Percentiles rank a stretch among this genome's conserved stretches.
Evolutionary conservation across 2,329 filamentous ascomycete species (phyloP).

Genomic region (Hypoxylon sp.): DNA sequence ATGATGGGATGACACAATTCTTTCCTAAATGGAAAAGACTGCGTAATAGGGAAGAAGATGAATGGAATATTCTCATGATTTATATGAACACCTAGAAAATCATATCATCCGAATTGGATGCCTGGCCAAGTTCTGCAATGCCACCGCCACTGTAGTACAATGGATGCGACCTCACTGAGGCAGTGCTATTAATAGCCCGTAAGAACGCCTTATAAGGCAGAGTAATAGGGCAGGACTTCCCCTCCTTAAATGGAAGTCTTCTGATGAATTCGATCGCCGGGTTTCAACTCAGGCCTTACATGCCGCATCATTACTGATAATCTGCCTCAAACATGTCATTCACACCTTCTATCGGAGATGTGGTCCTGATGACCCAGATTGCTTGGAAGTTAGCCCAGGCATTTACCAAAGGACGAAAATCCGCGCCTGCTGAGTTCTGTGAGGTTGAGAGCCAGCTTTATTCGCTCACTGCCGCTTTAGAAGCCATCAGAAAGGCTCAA

Average conservation of each 20-base stretch:
- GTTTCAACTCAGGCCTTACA: background rate
- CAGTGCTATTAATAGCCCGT: background rate
- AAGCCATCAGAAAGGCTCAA: constrained; percentile 37
- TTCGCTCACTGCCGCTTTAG: constrained; percentile 50
- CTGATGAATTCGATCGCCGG: background rate
- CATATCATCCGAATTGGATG: background rate
- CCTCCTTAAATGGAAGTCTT: background rate
- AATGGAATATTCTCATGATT: background rate
- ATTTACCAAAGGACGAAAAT: constrained; percentile 52
- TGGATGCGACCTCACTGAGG: background rate
- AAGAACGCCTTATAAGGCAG: constrained; percentile 2
- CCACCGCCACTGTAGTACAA: background rate
- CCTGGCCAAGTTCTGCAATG: background rate
- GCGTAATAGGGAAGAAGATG: background rate
- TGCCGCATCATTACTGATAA: background rate
- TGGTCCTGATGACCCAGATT: constrained; percentile 51
- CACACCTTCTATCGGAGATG: constrained; percentile 52
- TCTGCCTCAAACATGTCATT: constrained; percentile 45
- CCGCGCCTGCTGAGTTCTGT: constrained; percentile 52
- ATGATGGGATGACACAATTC: too few relatives aligned
- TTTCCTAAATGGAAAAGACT: too few relatives aligned
- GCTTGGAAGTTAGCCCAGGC: constrained; percentile 50
- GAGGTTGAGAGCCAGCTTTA: constrained; percentile 54
- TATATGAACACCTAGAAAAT: background rate
- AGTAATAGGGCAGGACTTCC: constrained; percentile 11